phyloP scores from a whole-genome alignment of 306 rosid genomes.

The Quercus gilva region DNA sequence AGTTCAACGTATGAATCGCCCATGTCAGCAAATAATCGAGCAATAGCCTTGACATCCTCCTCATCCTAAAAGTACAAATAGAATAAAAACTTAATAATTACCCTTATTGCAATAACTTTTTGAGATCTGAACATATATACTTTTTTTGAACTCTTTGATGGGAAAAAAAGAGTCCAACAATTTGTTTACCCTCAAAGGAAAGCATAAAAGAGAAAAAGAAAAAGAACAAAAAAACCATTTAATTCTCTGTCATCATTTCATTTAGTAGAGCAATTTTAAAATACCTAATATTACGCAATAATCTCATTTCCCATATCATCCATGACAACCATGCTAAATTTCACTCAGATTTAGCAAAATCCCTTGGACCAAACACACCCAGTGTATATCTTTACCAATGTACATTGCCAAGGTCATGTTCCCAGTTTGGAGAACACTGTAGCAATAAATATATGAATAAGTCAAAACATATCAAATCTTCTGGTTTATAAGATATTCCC shows the following conservation, averaged over 20 bases:
- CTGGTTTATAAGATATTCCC: neutral
- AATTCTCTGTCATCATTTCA: neutral
- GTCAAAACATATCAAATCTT: neutral
- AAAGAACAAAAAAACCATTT: neutral
- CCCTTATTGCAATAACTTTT: constrained; percentile 6
- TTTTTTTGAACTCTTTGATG: neutral
- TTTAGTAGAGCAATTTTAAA: neutral
- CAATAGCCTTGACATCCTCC: constrained; percentile 99
- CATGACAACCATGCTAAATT: neutral
- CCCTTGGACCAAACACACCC: neutral
- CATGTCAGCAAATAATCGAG: constrained; percentile 97
- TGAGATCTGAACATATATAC: neutral
- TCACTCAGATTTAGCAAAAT: neutral
- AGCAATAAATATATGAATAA: neutral
- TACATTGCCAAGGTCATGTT: neutral
- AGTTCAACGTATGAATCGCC: constrained; percentile 96
- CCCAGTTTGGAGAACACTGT: neutral
- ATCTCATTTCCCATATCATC: neutral
- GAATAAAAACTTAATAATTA: constrained; percentile 6
- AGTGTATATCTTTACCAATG: neutral
- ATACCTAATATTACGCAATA: neutral
- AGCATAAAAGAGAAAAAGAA: neutral
- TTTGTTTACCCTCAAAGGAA: neutral
- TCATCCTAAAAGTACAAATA: constrained; percentile 67
- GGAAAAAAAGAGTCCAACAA: neutral